These are phyloP conservation scores for Inonotus obliquus DNA, from an alignment of 1,284 basidiomycete genomes.

Conservation along the genomic window DNA sequence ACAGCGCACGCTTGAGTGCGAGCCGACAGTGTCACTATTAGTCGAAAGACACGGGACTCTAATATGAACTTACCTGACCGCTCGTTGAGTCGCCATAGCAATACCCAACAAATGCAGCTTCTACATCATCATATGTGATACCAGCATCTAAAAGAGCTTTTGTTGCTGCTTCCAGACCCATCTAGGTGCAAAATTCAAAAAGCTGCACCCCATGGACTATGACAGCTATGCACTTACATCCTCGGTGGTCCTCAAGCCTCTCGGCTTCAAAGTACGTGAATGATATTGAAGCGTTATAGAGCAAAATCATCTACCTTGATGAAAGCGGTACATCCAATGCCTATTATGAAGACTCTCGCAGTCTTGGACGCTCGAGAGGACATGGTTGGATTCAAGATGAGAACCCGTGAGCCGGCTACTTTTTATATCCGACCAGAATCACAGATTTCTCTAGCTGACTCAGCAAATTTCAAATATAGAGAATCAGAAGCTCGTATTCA, in stretches of 20 bases:
- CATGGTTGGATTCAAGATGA: background rate
- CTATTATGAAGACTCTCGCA: constrained; percentile 64
- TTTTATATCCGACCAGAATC: background rate
- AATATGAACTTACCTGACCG: constrained; percentile 54
- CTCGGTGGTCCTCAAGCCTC: constrained; percentile 58
- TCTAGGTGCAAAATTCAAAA: constrained; percentile 34
- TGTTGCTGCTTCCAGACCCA: constrained; percentile 79
- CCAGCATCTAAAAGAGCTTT: constrained; percentile 85
- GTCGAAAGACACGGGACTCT: background rate
- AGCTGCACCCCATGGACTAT: background rate
- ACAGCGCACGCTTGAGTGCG: constrained; percentile 61
- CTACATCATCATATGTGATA: constrained; percentile 74
- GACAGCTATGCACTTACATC: constrained; percentile 41
- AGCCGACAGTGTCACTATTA: background rate
- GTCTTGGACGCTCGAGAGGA: constrained; percentile 25
- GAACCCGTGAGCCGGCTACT: background rate
- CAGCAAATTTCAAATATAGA: background rate
- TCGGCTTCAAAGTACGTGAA: constrained; percentile 40
- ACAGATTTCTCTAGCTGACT: background rate
- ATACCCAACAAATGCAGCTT: constrained; percentile 78
- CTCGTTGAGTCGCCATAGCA: constrained; percentile 77
- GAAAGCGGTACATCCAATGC: constrained; percentile 78
- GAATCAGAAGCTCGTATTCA: background rate
- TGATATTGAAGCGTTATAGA: background rate
- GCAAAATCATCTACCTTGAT: constrained; percentile 51